Conservation (phyloP, 805 yeast species). For the Torulaspora indica region DNA sequence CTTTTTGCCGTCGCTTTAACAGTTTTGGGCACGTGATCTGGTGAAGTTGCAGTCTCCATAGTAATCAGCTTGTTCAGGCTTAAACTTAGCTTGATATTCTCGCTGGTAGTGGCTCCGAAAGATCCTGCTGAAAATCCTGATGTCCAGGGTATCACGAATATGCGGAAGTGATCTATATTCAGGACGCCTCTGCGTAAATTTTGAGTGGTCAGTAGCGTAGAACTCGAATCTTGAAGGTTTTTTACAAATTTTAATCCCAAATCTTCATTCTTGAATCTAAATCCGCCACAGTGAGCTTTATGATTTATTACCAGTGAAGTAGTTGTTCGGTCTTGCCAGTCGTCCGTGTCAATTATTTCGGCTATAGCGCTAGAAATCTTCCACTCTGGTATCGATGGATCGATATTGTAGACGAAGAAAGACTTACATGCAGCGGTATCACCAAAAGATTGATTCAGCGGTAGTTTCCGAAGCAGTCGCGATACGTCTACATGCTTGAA, state of each 20-base stretch:
- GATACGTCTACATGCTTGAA: slow-evolving; percentile 40
- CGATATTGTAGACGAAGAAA: slow-evolving; percentile 72
- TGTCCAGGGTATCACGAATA: slow-evolving; percentile 25
- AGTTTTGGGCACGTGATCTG: slow-evolving; percentile 1
- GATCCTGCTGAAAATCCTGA: slow-evolving; percentile 22
- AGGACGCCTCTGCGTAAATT: slow-evolving; percentile 21
- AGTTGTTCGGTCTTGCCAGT: slow-evolving; percentile 24
- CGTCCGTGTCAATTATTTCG: slow-evolving; percentile 13
- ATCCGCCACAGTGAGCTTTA: slow-evolving; percentile 28
- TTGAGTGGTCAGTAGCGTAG: slow-evolving; percentile 7
- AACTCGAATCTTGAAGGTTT: slow-evolving; percentile 1
- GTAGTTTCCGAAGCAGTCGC: slow-evolving; percentile 55
- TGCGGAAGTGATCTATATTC: slow-evolving; percentile 17
- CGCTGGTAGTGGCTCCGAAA: slow-evolving; percentile 23
- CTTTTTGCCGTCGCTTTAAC: slow-evolving; percentile 9
- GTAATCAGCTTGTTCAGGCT: slow-evolving; percentile 17
- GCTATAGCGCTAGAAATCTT: slow-evolving; percentile 51
- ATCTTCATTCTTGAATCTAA: slow-evolving; percentile 20
- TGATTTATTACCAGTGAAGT: slow-evolving; percentile 24
- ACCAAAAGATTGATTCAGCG: slow-evolving; percentile 56
- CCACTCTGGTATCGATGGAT: slow-evolving; percentile 61
- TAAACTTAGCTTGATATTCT: slow-evolving; percentile 23
- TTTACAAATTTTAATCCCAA: slow-evolving; percentile 16
- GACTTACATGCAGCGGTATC: slow-evolving; percentile 44
- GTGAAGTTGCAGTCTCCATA: slow-evolving; percentile 7